These are phyloP conservation scores for Mollisiaceae sp. DNA, from an alignment of 2,329 filamentous ascomycete genomes.

Conservation along the genomic window DNA sequence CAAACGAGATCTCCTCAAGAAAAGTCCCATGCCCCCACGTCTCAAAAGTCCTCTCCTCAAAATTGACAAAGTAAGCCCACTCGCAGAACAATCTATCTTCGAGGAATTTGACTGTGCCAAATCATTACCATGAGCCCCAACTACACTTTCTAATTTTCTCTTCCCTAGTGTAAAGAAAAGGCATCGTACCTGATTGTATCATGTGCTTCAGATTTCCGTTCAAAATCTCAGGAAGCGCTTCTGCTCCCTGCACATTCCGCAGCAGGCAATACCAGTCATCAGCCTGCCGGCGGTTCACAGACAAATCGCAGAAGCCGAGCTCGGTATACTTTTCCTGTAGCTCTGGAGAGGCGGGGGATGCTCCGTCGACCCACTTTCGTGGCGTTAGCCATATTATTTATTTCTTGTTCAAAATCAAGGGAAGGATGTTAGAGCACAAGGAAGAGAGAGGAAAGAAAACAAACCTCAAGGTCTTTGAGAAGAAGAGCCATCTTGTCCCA, in stretches of 20 bases:
- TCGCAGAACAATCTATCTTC: constrained; percentile 3
- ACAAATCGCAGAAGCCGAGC: background rate
- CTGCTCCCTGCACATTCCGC: constrained; percentile 16
- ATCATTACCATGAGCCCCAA: background rate
- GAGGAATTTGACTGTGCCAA: constrained; percentile 9
- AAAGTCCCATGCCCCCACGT: background rate
- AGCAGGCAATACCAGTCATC: constrained; percentile 22
- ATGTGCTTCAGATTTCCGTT: constrained; percentile 25
- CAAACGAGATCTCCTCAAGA: constrained; percentile 12
- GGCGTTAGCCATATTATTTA: background rate
- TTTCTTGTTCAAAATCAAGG: background rate
- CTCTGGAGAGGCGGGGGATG: background rate
- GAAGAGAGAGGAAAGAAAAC: background rate
- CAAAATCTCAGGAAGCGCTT: constrained; percentile 16
- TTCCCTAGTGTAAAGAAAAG: background rate
- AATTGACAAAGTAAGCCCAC: constrained; percentile 18
- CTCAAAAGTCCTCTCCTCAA: constrained; percentile 14
- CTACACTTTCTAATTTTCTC: background rate
- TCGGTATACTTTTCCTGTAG: constrained; percentile 11
- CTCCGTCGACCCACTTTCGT: background rate
- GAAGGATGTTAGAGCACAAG: background rate
- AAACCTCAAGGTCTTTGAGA: constrained; percentile 17
- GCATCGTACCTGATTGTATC: constrained; percentile 7
- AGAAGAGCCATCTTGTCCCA: constrained; percentile 11
- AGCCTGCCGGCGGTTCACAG: background rate